These are phyloP conservation scores for Coniochaeta sp. DNA, from an alignment of 2,329 filamentous ascomycete species.

Conservation along the genomic window DNA sequence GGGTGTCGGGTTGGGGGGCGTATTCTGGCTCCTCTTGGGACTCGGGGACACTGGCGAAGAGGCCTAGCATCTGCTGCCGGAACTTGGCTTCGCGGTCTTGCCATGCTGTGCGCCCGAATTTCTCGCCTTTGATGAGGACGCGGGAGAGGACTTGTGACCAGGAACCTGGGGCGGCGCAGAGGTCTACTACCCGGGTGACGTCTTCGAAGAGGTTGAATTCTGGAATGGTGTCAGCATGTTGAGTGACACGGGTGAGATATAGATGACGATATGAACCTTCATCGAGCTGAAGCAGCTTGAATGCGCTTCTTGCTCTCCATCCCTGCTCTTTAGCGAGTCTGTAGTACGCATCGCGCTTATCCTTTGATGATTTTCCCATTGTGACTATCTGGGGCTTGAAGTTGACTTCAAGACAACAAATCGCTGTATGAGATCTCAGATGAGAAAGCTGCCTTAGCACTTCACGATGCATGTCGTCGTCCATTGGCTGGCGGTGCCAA, in stretches of 20 bases:
- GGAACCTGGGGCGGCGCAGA: constrained; percentile 91
- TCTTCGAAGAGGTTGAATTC: constrained; percentile 91
- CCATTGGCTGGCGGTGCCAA: not conserved
- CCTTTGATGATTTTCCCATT: constrained; percentile 97
- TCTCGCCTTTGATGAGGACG: constrained; percentile 88
- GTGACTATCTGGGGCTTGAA: constrained; percentile 7
- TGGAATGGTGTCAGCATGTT: constrained; percentile 23
- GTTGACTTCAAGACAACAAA: not conserved
- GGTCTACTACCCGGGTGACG: constrained; percentile 87
- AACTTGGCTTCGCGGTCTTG: constrained; percentile 71
- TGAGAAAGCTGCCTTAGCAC: not conserved
- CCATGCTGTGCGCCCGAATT: constrained; percentile 80
- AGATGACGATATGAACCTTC: constrained; percentile 42
- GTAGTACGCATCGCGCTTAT: constrained; percentile 98
- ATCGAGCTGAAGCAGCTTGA: constrained; percentile 94
- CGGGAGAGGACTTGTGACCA: constrained; percentile 97
- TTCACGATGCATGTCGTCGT: not conserved
- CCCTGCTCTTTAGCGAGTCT: constrained; percentile 97
- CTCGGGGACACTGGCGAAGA: constrained; percentile 30
- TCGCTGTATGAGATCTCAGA: not conserved
- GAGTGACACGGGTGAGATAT: not conserved
- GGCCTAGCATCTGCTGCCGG: constrained; percentile 51
- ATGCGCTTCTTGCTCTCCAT: constrained; percentile 92
- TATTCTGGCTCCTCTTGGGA: constrained; percentile 9
- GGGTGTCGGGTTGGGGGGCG: constrained; percentile 9